phyloP scores from a whole-genome alignment of 202 grass and related monocot genomes.

The Setaria italica region DNA sequence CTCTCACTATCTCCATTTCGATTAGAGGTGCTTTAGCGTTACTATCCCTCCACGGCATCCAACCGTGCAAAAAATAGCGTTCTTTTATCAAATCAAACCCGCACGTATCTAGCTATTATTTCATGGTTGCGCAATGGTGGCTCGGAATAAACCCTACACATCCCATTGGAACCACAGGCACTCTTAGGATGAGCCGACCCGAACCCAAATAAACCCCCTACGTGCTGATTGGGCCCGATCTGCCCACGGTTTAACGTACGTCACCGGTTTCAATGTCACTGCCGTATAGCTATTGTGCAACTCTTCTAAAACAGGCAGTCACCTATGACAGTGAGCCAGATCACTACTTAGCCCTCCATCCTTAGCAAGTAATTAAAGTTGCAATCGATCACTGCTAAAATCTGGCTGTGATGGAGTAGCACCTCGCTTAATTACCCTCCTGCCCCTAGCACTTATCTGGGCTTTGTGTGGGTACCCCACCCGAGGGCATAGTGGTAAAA shows the following conservation, averaged over 20 bases:
- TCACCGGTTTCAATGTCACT: neutral
- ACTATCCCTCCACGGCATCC: neutral
- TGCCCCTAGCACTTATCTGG: neutral
- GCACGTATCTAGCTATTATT: neutral
- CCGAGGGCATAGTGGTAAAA: constrained; percentile 6
- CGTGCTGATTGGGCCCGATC: too few relatives aligned
- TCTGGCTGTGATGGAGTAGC: neutral
- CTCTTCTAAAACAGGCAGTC: neutral
- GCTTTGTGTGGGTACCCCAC: neutral
- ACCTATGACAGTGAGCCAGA: neutral
- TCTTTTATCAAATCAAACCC: neutral
- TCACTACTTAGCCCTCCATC: neutral
- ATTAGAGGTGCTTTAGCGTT: rapidly evolving
- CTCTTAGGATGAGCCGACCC: neutral
- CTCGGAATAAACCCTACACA: neutral
- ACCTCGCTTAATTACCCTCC: neutral
- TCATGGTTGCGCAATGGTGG: neutral
- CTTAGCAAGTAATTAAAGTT: neutral
- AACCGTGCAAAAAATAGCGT: neutral
- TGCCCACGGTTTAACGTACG: too few relatives aligned
- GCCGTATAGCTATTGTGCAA: neutral
- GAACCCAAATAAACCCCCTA: neutral
- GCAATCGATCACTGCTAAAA: neutral
- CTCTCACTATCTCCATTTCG: neutral
- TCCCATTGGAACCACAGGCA: neutral